Percentiles rank a stretch among this genome's conserved stretches.
These are phyloP conservation scores for Daldinia bambusicola DNA, from an alignment of 495 filamentous ascomycete species.

Conservation along the genomic window DNA sequence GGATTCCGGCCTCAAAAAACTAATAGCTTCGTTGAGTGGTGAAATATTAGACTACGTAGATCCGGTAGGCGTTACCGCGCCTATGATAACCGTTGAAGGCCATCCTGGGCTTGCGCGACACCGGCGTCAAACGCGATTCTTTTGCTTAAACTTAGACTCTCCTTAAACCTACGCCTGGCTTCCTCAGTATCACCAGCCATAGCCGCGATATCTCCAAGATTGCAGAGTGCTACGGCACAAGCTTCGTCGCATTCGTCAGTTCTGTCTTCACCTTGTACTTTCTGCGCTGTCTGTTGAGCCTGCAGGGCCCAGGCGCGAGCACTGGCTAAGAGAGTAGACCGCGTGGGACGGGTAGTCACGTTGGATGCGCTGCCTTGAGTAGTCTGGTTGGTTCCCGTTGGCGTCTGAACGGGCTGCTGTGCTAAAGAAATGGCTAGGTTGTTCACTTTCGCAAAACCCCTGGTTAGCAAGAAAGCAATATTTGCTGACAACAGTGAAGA, in stretches of 20 bases:
- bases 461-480: slow-evolving; percentile 15
- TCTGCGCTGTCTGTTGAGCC: slow-evolving; percentile 44
- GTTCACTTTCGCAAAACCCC: slow-evolving; percentile 63
- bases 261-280: slow-evolving; percentile 60
- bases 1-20: neutral
- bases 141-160: slow-evolving; percentile 71
- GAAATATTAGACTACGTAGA: slow-evolving; percentile 18
- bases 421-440: slow-evolving; percentile 74
- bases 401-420: slow-evolving; percentile 66
- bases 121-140: slow-evolving; percentile 73
- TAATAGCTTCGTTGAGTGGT: neutral
- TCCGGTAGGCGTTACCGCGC: neutral
- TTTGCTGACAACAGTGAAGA: neutral
- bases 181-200: slow-evolving; percentile 71
- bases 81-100: slow-evolving; percentile 60
- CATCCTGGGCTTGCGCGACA: slow-evolving; percentile 66
- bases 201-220: slow-evolving; percentile 83
- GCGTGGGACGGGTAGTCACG: slow-evolving; percentile 52
- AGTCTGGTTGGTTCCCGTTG: slow-evolving; percentile 42
- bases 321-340: slow-evolving; percentile 57
- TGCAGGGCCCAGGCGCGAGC: slow-evolving; percentile 47
- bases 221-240: slow-evolving; percentile 85
- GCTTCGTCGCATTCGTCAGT: slow-evolving; percentile 86
- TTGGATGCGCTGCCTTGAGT: slow-evolving; percentile 31
- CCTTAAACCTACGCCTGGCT: slow-evolving; percentile 69